Percentiles rank a stretch among this genome's conserved stretches.
phyloP scores from a whole-genome alignment of 495 filamentous ascomycete genomes.

The Xylaria curta region DNA sequence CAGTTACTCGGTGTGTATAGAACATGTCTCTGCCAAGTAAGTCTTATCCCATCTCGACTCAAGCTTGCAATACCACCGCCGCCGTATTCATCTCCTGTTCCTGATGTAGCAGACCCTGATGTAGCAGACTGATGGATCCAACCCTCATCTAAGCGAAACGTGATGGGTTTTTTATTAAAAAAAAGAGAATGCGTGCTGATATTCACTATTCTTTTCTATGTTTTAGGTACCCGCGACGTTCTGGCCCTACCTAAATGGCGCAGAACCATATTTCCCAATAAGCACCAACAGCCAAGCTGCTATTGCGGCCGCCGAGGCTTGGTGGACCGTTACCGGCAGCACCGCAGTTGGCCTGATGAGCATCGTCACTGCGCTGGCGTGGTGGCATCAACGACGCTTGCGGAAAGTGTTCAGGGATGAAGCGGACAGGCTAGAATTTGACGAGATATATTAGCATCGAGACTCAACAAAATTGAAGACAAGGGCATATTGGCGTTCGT shows the following conservation, averaged over 20 bases:
- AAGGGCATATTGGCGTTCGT: background rate
- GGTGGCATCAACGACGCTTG: slow-evolving; percentile 46
- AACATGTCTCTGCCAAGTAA: slow-evolving; percentile 45
- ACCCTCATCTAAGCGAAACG: background rate
- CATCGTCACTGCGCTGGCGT: slow-evolving; percentile 42
- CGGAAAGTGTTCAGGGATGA: slow-evolving; percentile 42
- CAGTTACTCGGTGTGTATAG: slow-evolving; percentile 49
- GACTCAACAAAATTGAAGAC: background rate
- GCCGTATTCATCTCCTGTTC: background rate
- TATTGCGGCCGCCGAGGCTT: slow-evolving; percentile 31
- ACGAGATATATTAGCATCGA: slow-evolving; percentile 8
- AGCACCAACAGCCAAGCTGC: slow-evolving; percentile 34
- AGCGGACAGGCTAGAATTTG: slow-evolving; percentile 34
- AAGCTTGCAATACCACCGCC: background rate
- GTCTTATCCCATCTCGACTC: background rate
- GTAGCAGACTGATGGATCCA: background rate
- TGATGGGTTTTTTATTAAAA: background rate
- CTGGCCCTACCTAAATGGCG: slow-evolving; percentile 32
- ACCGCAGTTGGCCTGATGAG: slow-evolving; percentile 36
- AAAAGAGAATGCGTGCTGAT: background rate
- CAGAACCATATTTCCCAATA: slow-evolving; percentile 33
- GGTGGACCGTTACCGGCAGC: slow-evolving; percentile 43
- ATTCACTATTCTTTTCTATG: background rate
- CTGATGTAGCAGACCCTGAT: background rate
- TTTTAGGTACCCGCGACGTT: slow-evolving; percentile 33